Conservation (phyloP, 2,329 filamentous ascomycete genomes). For the Botrytis fabae region DNA sequence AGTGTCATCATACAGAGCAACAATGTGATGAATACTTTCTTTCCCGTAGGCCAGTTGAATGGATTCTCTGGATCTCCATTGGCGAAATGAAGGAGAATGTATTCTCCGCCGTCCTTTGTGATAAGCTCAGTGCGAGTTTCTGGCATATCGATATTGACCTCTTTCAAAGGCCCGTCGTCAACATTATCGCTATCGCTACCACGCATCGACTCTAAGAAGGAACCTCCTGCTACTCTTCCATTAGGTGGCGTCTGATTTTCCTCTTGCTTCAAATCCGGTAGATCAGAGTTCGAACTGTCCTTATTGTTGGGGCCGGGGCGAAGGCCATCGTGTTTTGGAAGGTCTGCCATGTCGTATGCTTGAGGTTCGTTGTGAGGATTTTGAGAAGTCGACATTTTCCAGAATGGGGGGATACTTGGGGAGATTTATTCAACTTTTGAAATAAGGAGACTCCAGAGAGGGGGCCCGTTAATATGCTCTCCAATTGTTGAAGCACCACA, state of each 20-base stretch:
- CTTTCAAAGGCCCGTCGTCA: conserved; percentile 41
- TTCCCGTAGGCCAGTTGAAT: conserved; percentile 50
- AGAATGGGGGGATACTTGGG: conserved; percentile 15
- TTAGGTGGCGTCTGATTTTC: conserved; percentile 27
- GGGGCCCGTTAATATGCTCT: conserved; percentile 12
- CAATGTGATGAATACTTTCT: conserved; percentile 49
- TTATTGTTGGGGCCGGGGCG: conserved; percentile 2
- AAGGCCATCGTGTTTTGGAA: conserved; percentile 4
- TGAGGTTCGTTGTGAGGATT: background rate
- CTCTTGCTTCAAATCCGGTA: conserved; percentile 28
- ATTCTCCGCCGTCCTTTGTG: conserved; percentile 47
- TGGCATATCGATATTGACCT: conserved; percentile 51
- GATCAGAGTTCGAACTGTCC: conserved; percentile 1
- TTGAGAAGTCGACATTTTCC: background rate
- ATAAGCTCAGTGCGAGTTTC: conserved; percentile 48
- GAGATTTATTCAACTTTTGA: conserved; percentile 24
- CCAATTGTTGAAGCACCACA: conserved; percentile 9
- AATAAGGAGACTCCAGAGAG: conserved; percentile 17
- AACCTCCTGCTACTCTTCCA: conserved; percentile 46
- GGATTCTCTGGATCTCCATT: conserved; percentile 51
- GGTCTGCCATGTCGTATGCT: conserved; percentile 5
- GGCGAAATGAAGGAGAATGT: conserved; percentile 49
- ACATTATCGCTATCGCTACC: conserved; percentile 40
- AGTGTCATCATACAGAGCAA: conserved; percentile 54
- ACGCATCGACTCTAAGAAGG: conserved; percentile 41